phyloP scores from a whole-genome alignment of 495 filamentous ascomycete species.

The Pseudomonodictys pantanalensis region DNA sequence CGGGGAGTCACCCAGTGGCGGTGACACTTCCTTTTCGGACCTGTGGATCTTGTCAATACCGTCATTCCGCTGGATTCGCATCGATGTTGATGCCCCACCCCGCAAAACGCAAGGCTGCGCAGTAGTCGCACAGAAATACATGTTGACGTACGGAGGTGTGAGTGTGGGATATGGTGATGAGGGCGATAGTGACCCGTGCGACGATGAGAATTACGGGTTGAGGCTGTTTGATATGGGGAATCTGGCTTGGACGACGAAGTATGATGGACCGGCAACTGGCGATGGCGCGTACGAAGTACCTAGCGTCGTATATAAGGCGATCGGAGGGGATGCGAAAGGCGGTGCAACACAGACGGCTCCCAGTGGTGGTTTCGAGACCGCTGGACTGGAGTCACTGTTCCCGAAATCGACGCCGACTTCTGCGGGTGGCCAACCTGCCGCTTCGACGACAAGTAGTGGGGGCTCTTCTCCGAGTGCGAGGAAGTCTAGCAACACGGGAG shows the following conservation, averaged over 20 bases:
- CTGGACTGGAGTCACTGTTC: background rate
- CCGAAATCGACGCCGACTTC: too few relatives aligned
- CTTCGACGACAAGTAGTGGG: background rate
- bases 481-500: background rate
- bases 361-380: background rate
- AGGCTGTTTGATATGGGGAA: too few relatives aligned
- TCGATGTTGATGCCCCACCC: background rate
- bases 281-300: background rate
- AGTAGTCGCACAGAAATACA: background rate
- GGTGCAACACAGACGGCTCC: background rate
- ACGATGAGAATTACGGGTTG: background rate
- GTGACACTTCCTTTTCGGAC: background rate
- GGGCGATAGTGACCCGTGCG: background rate
- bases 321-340: background rate
- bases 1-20: background rate
- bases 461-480: background rate
- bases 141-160: background rate
- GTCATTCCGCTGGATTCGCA: background rate
- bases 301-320: background rate
- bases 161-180: background rate
- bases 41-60: background rate
- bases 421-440: background rate
- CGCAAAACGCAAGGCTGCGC: background rate
- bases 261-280: background rate
- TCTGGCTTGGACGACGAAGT: background rate